Percentiles rank a stretch among this genome's conserved stretches.
phyloP scores from a whole-genome alignment of 176 grass and related monocot species.

The Carex littledalei region DNA sequence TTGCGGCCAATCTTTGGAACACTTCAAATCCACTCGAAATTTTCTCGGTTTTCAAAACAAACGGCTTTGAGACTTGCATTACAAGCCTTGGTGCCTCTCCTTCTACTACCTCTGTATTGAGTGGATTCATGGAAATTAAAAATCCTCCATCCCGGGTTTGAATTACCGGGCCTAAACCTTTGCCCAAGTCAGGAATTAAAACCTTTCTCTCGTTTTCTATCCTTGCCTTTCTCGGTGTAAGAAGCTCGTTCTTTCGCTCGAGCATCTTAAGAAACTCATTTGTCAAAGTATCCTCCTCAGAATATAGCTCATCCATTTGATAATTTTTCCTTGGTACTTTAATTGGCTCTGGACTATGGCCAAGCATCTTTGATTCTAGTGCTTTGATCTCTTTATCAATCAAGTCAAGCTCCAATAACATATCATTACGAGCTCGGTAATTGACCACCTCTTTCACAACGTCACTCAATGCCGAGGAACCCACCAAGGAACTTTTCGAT shows the following conservation, averaged over 20 bases:
- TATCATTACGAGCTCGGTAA: conserved; percentile 43
- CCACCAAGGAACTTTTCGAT: neutral
- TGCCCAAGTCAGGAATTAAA: conserved; percentile 62
- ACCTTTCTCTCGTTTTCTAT: conserved; percentile 13
- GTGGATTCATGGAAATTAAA: conserved; percentile 78
- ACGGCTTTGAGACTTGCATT: conserved; percentile 76
- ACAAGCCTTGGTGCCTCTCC: conserved; percentile 48
- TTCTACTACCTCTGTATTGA: conserved; percentile 37
- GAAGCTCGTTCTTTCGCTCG: conserved; percentile 31
- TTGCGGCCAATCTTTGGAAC: conserved; percentile 59
- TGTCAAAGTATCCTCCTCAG: conserved; percentile 56
- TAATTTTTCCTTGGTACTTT: conserved; percentile 7
- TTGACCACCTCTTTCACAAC: conserved; percentile 67
- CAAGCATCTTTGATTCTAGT: conserved; percentile 47
- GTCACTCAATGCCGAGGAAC: conserved; percentile 15
- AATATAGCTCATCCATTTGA: conserved; percentile 30
- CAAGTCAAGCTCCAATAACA: conserved; percentile 60
- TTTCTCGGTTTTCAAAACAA: conserved; percentile 43
- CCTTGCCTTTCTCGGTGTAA: conserved; percentile 30
- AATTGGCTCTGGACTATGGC: conserved; percentile 13
- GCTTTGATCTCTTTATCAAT: conserved; percentile 70
- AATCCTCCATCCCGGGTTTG: conserved; percentile 75
- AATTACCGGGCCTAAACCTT: conserved; percentile 45
- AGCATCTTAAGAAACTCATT: conserved; percentile 76
- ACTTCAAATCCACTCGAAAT: conserved; percentile 58